Base-by-base conservation (phyloP, 257 asterid genomes). In the Scutellaria baicalensis region DNA sequence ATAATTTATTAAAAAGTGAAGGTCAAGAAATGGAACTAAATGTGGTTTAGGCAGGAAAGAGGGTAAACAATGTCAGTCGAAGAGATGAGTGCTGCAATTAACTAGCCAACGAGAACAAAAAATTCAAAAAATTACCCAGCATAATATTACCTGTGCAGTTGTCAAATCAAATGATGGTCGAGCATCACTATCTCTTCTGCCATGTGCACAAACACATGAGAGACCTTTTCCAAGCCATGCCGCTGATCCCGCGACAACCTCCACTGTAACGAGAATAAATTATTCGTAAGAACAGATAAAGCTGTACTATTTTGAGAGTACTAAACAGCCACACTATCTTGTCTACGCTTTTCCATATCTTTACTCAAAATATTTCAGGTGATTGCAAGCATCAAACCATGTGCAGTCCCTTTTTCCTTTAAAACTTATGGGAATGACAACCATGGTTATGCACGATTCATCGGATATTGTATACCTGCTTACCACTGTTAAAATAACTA, bases 171-270 rank as follows among this genome's bases (percentile, higher is more conserved):
- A 89, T 36, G 99, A 94, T 62, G 89, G 93, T 40, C 92, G 92
- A 58, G 87, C 86, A 84, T 94, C 99, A 71, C 92, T 86, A 77
- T 94, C 98, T 71, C 95, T 81, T 77, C 93, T 82, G 69, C 66
- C 66, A 59, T 92, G 98, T 79, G 79, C 97, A 84, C 99, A 91
- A 73, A 94, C 98, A 35, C 99, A 94, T 21, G 99, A 94, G 79
- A 94, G 93, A 63, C 99, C 96, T 81, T 76, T 89, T 73, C 99
- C 97, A 70, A 94, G 88, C 99, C 99, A 94, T 47, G 99, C 99
- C 69, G 98, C 96, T 42, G 99, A 91, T 84, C 99, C 99, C 10
- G 96, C 91, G 42, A 89, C 98, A 69, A 85, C 97, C 89, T 94
- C 98, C 66, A 78, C 93, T 83, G 85, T 65, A 69, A 74, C 64